Evolutionary conservation across 176 grass and related monocot species (phyloP), one percentile per base, ranked within the genome.

Genomic region (Rhynchospora breviuscula): DNA sequence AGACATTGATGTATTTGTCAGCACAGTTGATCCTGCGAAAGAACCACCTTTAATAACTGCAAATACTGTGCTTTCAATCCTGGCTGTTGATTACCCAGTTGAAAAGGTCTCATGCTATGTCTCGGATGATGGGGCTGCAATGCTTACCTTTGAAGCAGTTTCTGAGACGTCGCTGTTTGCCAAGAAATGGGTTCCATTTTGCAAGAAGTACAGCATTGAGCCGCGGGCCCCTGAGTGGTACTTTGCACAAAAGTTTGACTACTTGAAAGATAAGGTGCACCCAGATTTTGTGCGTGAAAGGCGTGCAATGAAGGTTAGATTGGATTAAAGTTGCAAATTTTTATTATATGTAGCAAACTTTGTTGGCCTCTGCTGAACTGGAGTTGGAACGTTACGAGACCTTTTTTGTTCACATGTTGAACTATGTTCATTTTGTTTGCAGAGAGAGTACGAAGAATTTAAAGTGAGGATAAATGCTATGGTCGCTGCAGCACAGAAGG

Each of bases 21-120:
- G 83, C 52, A 89, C 87, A 46, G 87, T 89, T 7, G 87, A 89
- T 82, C 88, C 88, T 22, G 68, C 60, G 31, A 89, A 89, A 84
- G 91, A 93, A 57, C 91, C 86, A 43, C 91, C 91, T 49, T 85
- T 93, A 82, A 90, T 93, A 79, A 93, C 81, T 61, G 88, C 88
- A 78, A 93, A 93, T 69, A 93, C 91, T 23, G 91, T 93, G 81
- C 81, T 93, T 57, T 93, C 91, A 23, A 93, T 93, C 62, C 81
- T 90, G 11, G 88, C 91, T 3, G 91, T 93, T 11, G 91, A 93
- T 82, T 93, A 93, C 67, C 91, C 91, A 71, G 84, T 87, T 79
- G 91, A 90, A 58, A 86, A 83, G 66, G 84, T 89, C 75, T 86
- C 87, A 18, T 89, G 87, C 66, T 89, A 89, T 48, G 87, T 89